Base-by-base conservation (phyloP, 2,329 filamentous ascomycete species). In the Decorospora gaudefroyi region DNA sequence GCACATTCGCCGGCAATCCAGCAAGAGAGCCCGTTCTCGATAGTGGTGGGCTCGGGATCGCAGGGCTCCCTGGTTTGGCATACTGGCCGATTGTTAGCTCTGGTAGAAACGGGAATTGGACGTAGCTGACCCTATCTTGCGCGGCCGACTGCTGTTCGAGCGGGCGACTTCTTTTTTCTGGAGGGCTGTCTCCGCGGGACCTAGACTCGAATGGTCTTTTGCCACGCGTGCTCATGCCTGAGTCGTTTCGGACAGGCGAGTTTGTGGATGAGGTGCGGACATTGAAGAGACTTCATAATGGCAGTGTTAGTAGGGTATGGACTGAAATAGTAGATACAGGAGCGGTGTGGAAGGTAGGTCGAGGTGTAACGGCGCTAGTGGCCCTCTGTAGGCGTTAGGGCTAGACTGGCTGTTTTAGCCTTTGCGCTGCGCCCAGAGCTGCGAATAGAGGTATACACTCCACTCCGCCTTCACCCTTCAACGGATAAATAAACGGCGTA, bases 171-270 rank as follows among this genome's bases (percentile, higher is more conserved):
- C 57, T 37, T 30, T 64, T 59, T 2, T 50, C 33, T 7, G 58
- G 55, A 31, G 59, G 59, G 32, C 58, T 63, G 6, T 50, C 39
- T 3, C 53, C 55, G 13, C 51, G 44, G 22, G 55, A 53, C 5
- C 39, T 40, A 36, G 56, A 27, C 5, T 36, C 43, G 5, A 41
- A 25, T 6, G 48, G 44, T 16, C 59, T 50, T 28, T 64, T 62
- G 12, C 32, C 15, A 18, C 45, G 49, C 29, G 31, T 33, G 30
- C 40, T 51, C 53, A 54, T 57, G 22, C 10, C 12, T 4, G 35
- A 23, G 8, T 36, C 27, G 9, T 9, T 12, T 9, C 18, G 30
- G n/a, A 11, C 18, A 31, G 25, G 17, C 10, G 34, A 21, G 7
- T 41, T 25, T 27, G 33, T 5, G n/a, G 6, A 6, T 29, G 36